These are phyloP conservation scores for Nadsonia starkeyi-henricii DNA, from an alignment of 1,139 yeast genomes.

Conservation along the genomic window DNA sequence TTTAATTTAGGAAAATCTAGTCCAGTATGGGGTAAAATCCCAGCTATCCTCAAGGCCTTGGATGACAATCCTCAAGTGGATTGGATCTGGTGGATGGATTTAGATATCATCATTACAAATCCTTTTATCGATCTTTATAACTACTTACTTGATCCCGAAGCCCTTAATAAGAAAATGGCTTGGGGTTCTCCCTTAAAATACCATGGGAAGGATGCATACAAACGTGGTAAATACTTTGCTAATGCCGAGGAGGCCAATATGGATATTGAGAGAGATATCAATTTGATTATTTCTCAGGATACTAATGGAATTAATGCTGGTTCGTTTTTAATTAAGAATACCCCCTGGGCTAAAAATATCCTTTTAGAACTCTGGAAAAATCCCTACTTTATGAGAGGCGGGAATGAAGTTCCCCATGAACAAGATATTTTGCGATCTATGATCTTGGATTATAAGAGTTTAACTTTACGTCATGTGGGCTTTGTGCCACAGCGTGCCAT, in stretches of 20 bases:
- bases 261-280: slow-evolving; percentile 12
- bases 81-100: slow-evolving; percentile 26
- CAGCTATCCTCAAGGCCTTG: slow-evolving; percentile 20
- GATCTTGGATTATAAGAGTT: slow-evolving; percentile 2
- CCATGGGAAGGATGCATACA: not conserved
- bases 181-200: slow-evolving; percentile 13
- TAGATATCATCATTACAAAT: slow-evolving; percentile 22
- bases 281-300: slow-evolving; percentile 20
- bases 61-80: slow-evolving; percentile 19
- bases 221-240: slow-evolving; percentile 7
- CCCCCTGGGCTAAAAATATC: slow-evolving; percentile 12
- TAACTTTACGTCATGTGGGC: slow-evolving; percentile 14
- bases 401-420: slow-evolving; percentile 13
- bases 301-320: slow-evolving; percentile 25
- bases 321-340: slow-evolving; percentile 22
- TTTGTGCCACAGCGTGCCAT: slow-evolving; percentile 24
- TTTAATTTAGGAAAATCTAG: slow-evolving; percentile 10
- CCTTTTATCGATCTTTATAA: slow-evolving; percentile 19
- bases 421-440: slow-evolving; percentile 14
- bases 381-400: slow-evolving; percentile 9
- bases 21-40: slow-evolving; percentile 21
- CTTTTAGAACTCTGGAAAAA: slow-evolving; percentile 16
- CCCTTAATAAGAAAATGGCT: slow-evolving; percentile 14
- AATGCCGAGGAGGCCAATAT: slow-evolving; percentile 11
- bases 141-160: slow-evolving; percentile 19